Conservation (phyloP, 2,329 filamentous ascomycete genomes). For the Trichophyton simii region DNA sequence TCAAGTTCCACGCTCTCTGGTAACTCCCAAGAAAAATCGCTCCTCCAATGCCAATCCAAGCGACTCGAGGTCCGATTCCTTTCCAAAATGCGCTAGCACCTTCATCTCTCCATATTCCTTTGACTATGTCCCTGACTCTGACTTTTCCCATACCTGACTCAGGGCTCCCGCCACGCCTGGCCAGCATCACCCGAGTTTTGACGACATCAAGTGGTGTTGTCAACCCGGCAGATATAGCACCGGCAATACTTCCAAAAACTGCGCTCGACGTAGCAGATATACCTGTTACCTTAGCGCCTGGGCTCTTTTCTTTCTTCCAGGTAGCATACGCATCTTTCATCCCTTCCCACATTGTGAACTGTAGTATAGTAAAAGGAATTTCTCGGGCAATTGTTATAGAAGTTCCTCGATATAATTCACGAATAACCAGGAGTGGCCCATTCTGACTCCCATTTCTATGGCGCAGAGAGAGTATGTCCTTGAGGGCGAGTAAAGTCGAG, state of each 20-base stretch:
- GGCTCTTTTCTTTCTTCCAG: slow-evolving; percentile 21
- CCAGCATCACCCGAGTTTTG: slow-evolving; percentile 94
- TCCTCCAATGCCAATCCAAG: slow-evolving; percentile 91
- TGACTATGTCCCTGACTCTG: slow-evolving; percentile 42
- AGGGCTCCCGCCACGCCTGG: slow-evolving; percentile 52
- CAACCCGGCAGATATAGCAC: slow-evolving; percentile 70
- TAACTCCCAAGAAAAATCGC: slow-evolving; percentile 92
- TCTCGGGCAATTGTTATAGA: slow-evolving; percentile 86
- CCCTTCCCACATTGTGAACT: slow-evolving; percentile 93
- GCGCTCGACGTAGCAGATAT: slow-evolving; percentile 68
- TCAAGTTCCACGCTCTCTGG: slow-evolving; percentile 69
- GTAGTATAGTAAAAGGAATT: slow-evolving; percentile 92
- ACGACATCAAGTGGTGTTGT: slow-evolving; percentile 93
- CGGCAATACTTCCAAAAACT: slow-evolving; percentile 69
- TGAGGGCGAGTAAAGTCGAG: slow-evolving; percentile 53
- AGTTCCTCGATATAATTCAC: slow-evolving; percentile 84
- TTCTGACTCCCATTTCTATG: slow-evolving; percentile 17
- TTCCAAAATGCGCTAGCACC: slow-evolving; percentile 36
- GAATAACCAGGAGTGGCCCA: slow-evolving; percentile 47
- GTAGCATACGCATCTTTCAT: slow-evolving; percentile 52
- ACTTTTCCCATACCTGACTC: slow-evolving; percentile 23
- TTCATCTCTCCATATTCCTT: slow-evolving; percentile 45
- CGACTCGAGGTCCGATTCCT: slow-evolving; percentile 62
- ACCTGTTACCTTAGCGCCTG: slow-evolving; percentile 18
- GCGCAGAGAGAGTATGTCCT: slow-evolving; percentile 50